Conservation (phyloP, 805 yeast genomes). For the Yarrowia bubula region DNA sequence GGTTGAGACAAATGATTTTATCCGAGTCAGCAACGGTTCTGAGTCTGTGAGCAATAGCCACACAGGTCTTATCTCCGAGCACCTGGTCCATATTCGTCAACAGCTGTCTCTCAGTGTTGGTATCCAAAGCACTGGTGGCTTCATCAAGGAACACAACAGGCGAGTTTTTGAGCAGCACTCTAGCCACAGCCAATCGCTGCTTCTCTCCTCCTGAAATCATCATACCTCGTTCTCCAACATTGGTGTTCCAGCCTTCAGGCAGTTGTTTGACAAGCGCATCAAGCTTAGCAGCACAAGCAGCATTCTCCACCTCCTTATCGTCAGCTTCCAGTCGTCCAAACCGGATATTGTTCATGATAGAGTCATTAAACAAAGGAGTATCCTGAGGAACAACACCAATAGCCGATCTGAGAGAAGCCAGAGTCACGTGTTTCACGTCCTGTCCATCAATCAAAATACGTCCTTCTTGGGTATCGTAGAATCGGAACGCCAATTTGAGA, state of each 20-base stretch:
- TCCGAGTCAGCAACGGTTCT: constrained; percentile 93
- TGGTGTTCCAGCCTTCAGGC: constrained; percentile 80
- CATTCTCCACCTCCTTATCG: constrained; percentile 65
- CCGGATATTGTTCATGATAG: constrained; percentile 80
- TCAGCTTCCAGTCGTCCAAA: constrained; percentile 77
- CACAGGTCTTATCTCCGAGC: constrained; percentile 67
- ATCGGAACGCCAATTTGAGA: constrained; percentile 77
- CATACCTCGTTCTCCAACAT: constrained; percentile 94
- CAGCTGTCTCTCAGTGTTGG: constrained; percentile 89
- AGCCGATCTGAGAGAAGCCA: constrained; percentile 68
- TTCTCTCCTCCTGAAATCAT: constrained; percentile 99
- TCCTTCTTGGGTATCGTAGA: constrained; percentile 80
- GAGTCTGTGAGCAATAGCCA: constrained; percentile 90
- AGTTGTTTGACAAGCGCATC: constrained; percentile 59
- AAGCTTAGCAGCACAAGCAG: constrained; percentile 69
- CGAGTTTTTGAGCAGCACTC: constrained; percentile 80
- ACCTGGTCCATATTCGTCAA: constrained; percentile 69
- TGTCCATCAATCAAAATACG: constrained; percentile 83
- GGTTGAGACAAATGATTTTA: constrained; percentile 79
- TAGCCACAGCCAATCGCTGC: constrained; percentile 89
- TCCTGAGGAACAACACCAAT: constrained; percentile 98
- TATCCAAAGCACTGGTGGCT: constrained; percentile 92
- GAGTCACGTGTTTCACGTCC: constrained; percentile 69
- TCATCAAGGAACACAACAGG: constrained; percentile 95
- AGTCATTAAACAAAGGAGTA: constrained; percentile 90